A percentile compares a stretch with the other conserved stretches of the same genome.
Evolutionary conservation across 176 grass and related monocot genomes (phyloP).

Genomic region (Raddia distichophylla): DNA sequence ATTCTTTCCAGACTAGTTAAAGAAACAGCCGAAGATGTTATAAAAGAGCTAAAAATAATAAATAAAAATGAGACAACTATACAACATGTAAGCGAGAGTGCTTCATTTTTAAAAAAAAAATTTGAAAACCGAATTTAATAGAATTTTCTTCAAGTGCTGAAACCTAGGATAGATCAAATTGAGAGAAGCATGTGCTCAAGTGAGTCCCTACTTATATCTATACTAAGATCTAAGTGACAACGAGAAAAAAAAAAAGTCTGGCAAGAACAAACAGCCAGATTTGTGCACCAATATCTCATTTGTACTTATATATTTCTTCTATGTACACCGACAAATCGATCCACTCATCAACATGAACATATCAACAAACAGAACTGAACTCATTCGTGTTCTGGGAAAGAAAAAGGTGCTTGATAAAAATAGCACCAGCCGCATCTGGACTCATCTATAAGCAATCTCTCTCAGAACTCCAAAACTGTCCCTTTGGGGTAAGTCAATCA

Average conservation of each 20-base stretch:
- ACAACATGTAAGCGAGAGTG: too few relatives aligned
- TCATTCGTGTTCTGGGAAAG: neutral
- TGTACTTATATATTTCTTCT: constrained; percentile 23
- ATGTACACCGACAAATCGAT: constrained; percentile 41
- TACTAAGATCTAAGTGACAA: neutral
- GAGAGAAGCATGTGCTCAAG: neutral
- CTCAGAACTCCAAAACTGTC: constrained; percentile 27
- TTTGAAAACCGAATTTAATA: too few relatives aligned
- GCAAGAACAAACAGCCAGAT: neutral
- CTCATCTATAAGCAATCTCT: constrained; percentile 26
- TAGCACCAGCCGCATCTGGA: constrained; percentile 41
- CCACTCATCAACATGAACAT: constrained; percentile 30
- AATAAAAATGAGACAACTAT: too few relatives aligned
- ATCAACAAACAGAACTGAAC: constrained; percentile 14
- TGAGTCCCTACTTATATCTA: too few relatives aligned
- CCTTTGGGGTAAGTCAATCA: constrained; percentile 41
- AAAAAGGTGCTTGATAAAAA: constrained; percentile 41
- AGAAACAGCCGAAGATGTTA: too few relatives aligned
- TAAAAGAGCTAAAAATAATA: too few relatives aligned
- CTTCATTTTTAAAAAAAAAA: too few relatives aligned
- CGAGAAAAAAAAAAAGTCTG: neutral
- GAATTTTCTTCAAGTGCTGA: neutral
- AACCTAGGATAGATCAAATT: neutral
- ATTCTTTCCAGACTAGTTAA: too few relatives aligned
- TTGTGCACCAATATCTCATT: neutral